These are phyloP conservation scores for Durotheca rogersii DNA, from an alignment of 495 filamentous ascomycete species.

Conservation along the genomic window DNA sequence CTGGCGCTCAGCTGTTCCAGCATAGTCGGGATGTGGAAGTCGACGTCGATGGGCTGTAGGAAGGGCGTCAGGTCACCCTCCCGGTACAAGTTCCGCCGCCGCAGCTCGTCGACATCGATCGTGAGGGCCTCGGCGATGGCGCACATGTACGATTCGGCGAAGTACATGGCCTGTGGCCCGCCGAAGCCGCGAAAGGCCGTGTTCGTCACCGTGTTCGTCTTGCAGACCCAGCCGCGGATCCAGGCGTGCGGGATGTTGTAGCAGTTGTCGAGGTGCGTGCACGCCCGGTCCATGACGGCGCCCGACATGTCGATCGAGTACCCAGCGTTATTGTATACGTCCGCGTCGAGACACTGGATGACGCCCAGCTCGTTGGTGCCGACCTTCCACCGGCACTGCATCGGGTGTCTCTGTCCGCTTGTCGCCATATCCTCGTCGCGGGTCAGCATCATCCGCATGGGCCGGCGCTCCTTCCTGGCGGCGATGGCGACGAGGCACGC, in stretches of 20 bases:
- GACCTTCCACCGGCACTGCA: slow-evolving; percentile 77
- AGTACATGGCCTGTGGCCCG: slow-evolving; percentile 83
- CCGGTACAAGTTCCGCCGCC: slow-evolving; percentile 78
- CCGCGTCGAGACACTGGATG: slow-evolving; percentile 76
- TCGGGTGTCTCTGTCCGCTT: slow-evolving; percentile 81
- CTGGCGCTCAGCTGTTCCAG: slow-evolving; percentile 72
- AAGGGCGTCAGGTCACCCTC: slow-evolving; percentile 73
- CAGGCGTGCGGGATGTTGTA: slow-evolving; percentile 76
- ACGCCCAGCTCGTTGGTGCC: slow-evolving; percentile 79
- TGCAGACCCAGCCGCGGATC: slow-evolving; percentile 77
- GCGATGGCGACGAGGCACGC: slow-evolving; percentile 72
- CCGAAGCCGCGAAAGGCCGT: slow-evolving; percentile 89
- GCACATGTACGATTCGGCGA: slow-evolving; percentile 72
- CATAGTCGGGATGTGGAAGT: slow-evolving; percentile 85
- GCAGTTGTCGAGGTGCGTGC: slow-evolving; percentile 75
- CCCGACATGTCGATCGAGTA: slow-evolving; percentile 81
- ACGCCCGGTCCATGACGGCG: slow-evolving; percentile 71
- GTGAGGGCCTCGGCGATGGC: slow-evolving; percentile 72
- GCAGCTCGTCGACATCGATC: slow-evolving; percentile 69
- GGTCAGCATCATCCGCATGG: slow-evolving; percentile 85
- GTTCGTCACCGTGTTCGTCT: slow-evolving; percentile 84
- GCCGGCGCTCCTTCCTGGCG: slow-evolving; percentile 69
- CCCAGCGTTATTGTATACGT: slow-evolving; percentile 78
- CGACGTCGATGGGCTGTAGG: slow-evolving; percentile 68
- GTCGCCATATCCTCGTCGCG: slow-evolving; percentile 84